These are phyloP conservation scores for Diospyros kaki DNA, from an alignment of 148 eudicot genomes.

Conservation along the genomic window DNA sequence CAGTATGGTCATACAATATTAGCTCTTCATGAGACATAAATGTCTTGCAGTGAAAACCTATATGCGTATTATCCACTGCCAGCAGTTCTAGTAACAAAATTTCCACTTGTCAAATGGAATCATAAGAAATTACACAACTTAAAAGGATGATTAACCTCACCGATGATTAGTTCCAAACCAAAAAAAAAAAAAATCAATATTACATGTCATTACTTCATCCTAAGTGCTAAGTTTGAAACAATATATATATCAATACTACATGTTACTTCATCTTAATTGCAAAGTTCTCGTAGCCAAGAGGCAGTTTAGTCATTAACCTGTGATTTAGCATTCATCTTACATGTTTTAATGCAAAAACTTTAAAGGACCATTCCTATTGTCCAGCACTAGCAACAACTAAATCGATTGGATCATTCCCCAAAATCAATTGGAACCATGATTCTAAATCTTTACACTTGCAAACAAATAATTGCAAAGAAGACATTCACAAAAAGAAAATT, in stretches of 20 bases:
- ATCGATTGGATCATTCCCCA: too few species aligned
- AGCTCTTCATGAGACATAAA: too few species aligned
- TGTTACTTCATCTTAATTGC: too few species aligned
- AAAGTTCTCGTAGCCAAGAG: too few species aligned
- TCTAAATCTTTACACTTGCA: neutral
- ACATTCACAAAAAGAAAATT: neutral
- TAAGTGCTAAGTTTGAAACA: too few species aligned
- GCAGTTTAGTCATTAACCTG: neutral
- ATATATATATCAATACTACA: too few species aligned
- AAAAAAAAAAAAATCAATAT: too few species aligned
- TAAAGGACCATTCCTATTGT: neutral
- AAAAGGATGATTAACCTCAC: neutral
- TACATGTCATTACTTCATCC: too few species aligned
- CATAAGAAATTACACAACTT: neutral
- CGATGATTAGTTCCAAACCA: too few species aligned
- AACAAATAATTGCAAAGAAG: neutral
- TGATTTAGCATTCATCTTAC: neutral
- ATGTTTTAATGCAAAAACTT: neutral
- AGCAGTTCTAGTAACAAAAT: neutral
- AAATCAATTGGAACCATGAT: neutral
- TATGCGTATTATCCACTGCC: too few species aligned
- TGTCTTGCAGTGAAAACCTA: too few species aligned
- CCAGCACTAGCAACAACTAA: neutral
- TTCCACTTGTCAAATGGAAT: neutral
- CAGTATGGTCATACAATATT: too few species aligned